Conservation (phyloP, 306 rosid genomes). For the Comarum palustre region DNA sequence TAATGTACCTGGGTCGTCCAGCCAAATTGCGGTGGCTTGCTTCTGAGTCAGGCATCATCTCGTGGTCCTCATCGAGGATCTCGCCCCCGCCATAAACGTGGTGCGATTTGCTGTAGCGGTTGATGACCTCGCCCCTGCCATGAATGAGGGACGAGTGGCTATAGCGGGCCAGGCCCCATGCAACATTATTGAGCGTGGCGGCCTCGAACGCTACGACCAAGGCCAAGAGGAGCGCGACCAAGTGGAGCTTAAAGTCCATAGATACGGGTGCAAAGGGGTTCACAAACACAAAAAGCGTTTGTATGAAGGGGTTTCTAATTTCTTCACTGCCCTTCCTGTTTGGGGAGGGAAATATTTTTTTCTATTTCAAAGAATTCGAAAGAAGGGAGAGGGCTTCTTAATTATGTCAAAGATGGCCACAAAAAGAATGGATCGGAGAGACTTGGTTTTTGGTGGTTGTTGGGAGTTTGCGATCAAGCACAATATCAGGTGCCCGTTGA, state of each 20-base stretch:
- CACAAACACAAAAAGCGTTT: not conserved
- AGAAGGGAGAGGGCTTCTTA: not conserved
- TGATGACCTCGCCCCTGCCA: constrained; percentile 6
- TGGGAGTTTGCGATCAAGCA: not conserved
- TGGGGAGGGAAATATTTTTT: not conserved
- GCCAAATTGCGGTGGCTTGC: constrained; percentile 21
- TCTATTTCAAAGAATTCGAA: not conserved
- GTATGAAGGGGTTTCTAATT: not conserved
- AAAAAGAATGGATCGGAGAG: not conserved
- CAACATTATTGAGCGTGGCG: constrained; percentile 17
- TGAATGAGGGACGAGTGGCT: not conserved
- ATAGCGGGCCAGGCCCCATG: constrained; percentile 10
- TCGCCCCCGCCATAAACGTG: not conserved
- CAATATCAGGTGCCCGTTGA: not conserved
- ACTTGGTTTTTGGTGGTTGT: not conserved
- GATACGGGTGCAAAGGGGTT: not conserved
- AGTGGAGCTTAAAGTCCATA: constrained; percentile 38
- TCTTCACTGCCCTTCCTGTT: constrained; percentile 8
- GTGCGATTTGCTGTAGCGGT: not conserved
- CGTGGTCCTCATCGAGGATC: constrained; percentile 37
- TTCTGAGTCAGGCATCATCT: constrained; percentile 39
- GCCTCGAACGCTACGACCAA: constrained; percentile 33
- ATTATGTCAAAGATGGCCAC: not conserved
- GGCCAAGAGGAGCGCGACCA: constrained; percentile 31
- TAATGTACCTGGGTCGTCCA: constrained; percentile 1